Evolutionary conservation across 2,329 filamentous ascomycete genomes (phyloP).

Genomic region (Penicillium hesseltinei): DNA sequence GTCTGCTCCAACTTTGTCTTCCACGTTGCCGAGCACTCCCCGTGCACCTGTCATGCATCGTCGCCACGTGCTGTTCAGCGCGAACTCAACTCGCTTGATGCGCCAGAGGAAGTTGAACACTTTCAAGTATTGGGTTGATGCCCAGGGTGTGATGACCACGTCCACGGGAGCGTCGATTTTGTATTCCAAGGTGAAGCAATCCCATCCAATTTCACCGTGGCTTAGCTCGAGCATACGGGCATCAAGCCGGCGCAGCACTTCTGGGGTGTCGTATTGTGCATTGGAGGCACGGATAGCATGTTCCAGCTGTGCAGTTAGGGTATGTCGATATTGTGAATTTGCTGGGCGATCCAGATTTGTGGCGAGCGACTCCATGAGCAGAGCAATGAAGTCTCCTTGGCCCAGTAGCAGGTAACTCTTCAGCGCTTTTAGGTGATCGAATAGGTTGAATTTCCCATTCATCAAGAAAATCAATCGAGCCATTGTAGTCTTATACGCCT

Average conservation of each 20-base stretch:
- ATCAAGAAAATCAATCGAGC: constrained; percentile 88
- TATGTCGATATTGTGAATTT: constrained; percentile 95
- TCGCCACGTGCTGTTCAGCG: constrained; percentile 84
- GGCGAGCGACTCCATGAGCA: constrained; percentile 94
- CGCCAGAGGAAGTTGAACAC: constrained; percentile 99
- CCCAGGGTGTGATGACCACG: constrained; percentile 94
- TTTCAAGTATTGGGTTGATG: constrained; percentile 93
- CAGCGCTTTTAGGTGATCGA: constrained; percentile 84
- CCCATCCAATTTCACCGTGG: constrained; percentile 97
- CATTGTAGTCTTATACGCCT: constrained; percentile 98
- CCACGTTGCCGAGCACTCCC: constrained; percentile 78
- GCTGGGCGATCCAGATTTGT: constrained; percentile 91
- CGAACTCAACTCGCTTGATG: constrained; percentile 96
- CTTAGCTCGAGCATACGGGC: constrained; percentile 97
- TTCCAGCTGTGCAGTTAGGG: constrained; percentile 93
- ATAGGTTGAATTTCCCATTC: constrained; percentile 91
- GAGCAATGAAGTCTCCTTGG: constrained; percentile 93
- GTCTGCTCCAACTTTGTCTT: constrained; percentile 69
- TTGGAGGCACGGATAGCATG: constrained; percentile 97
- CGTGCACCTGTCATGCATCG: constrained; percentile 92
- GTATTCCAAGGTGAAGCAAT: constrained; percentile 98
- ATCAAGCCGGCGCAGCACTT: constrained; percentile 86
- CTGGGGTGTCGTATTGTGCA: constrained; percentile 89
- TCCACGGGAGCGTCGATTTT: constrained; percentile 96
- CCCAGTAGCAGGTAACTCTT: constrained; percentile 94